Percentiles rank a stretch among this genome's conserved stretches.
These are phyloP conservation scores for Leccinum variicolor DNA, from an alignment of 768 basidiomycete genomes.

Conservation along the genomic window DNA sequence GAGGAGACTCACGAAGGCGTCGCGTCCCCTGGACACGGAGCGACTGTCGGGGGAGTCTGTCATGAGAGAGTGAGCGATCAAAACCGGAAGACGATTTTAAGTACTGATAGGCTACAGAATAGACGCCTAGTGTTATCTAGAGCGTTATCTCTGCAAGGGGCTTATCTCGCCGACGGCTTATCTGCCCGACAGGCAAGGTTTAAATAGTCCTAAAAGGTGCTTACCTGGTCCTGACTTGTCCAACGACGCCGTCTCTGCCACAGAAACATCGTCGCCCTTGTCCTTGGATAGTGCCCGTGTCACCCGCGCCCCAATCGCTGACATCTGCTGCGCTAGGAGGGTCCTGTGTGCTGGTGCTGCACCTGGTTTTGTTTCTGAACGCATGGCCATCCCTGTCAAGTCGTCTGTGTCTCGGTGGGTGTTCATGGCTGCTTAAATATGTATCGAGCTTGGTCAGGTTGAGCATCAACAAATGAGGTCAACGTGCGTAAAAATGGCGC, in stretches of 20 bases:
- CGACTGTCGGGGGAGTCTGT: constrained; percentile 34
- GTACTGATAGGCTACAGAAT: background rate
- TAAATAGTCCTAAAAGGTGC: constrained; percentile 3
- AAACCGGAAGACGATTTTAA: background rate
- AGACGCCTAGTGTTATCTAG: constrained; percentile 15
- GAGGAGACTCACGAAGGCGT: constrained; percentile 46
- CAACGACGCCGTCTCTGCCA: constrained; percentile 9
- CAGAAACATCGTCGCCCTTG: background rate
- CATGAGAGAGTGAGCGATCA: constrained; percentile 17
- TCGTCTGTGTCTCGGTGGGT: background rate
- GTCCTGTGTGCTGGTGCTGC: constrained; percentile 6
- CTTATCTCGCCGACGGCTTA: constrained; percentile 19
- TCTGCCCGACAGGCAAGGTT: constrained; percentile 3
- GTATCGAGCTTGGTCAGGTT: background rate
- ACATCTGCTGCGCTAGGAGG: constrained; percentile 16
- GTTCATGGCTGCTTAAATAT: constrained; percentile 12
- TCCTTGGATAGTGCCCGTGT: constrained; percentile 13
- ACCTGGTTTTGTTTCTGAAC: constrained; percentile 3
- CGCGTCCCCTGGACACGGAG: constrained; percentile 58
- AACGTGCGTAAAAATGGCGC: constrained; percentile 13
- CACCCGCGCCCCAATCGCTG: constrained; percentile 18
- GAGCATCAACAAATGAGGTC: constrained; percentile 4
- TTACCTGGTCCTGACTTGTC: constrained; percentile 13
- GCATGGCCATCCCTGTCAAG: constrained; percentile 4
- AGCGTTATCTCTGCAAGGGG: constrained; percentile 14